Evolutionary conservation across 306 rosid species (phyloP), one percentile per base, ranked within the genome.

Genomic region (Trifolium repens): DNA sequence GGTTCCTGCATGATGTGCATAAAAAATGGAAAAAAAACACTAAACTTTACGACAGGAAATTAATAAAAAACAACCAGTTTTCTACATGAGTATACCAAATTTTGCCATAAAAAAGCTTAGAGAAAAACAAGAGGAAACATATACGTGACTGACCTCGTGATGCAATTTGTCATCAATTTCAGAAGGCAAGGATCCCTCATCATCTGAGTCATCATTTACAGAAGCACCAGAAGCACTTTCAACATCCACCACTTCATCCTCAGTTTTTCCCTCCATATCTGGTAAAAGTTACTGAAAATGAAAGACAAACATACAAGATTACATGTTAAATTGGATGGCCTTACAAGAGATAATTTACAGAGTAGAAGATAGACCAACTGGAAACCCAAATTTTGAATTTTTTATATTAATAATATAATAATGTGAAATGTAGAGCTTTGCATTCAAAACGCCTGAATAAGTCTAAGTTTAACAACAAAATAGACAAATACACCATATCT

Each of bases 1-100:
- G 96, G 91, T 79, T 86, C 96, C 99, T 94, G 89, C 88, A 86
- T 53, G 79, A 72, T 67, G 76, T 47, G 50, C 37, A 85, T 8
- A n/a, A 72, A 78, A 71, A 67, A 55, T 17, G 44, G 57, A 58
- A 64, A 42, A 69, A 52, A 8, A 5, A 75, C 35, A 27, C 24
- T 24, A 12, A 64, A 39, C 26, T 49, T 71, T 63, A 72, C 55
- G 65, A 42, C 16, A 61, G 32, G 61, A 75, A 64, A 69, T 74
- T 39, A 66, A 44, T 71, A 3, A 67, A 50, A 42, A 17, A 44
- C 62, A 53, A 61, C 61, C 22, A 60, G 30, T 46, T 9, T 58
- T 71, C 43, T 32, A 49, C 44, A 59, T 13, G 52, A 30, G 73
- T 22, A 53, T 14, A 37, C 16, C 67, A 63, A 47, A 44, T 61